These are phyloP conservation scores for Gaertneriomyces semiglobifer DNA, from an alignment of 192 early-diverging fungal species.

Conservation along the genomic window DNA sequence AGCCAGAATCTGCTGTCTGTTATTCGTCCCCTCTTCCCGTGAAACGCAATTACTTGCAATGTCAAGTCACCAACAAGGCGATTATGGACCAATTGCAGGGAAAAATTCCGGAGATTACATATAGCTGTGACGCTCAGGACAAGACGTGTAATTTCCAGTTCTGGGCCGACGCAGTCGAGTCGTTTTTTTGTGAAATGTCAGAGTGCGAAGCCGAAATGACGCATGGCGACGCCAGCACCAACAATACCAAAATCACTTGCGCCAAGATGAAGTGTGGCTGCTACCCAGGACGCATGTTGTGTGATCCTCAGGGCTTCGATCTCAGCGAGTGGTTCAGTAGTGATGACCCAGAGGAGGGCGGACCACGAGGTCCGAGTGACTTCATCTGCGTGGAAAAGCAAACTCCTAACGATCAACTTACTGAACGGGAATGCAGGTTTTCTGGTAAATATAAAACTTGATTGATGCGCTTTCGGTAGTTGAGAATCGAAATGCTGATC, in stretches of 20 bases:
- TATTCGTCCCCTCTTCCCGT: conserved; percentile 31
- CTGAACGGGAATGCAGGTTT: conserved; percentile 54
- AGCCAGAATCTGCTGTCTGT: conserved; percentile 27
- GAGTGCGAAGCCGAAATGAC: conserved; percentile 59
- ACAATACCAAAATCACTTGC: conserved; percentile 65
- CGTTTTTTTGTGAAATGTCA: conserved; percentile 85
- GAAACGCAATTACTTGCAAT: conserved; percentile 36
- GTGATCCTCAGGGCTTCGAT: conserved; percentile 76
- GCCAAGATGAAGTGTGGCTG: conserved; percentile 75
- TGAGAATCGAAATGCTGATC: not conserved
- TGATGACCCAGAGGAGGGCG: conserved; percentile 68
- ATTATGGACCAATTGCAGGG: conserved; percentile 34
- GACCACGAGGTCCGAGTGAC: conserved; percentile 53
- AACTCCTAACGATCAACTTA: conserved; percentile 7
- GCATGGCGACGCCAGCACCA: conserved; percentile 42
- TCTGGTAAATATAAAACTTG: conserved; percentile 37
- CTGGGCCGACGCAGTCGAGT: conserved; percentile 81
- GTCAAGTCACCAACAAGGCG: conserved; percentile 42
- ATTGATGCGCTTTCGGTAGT: not conserved
- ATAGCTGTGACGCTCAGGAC: conserved; percentile 24
- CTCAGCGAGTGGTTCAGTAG: conserved; percentile 67
- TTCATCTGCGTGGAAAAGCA: conserved; percentile 31
- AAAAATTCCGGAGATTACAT: conserved; percentile 33
- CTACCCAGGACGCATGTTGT: conserved; percentile 74
- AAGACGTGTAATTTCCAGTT: conserved; percentile 45